These are phyloP conservation scores for Sonneratia caseolaris DNA, from an alignment of 345 rosid species.

Conservation along the genomic window DNA sequence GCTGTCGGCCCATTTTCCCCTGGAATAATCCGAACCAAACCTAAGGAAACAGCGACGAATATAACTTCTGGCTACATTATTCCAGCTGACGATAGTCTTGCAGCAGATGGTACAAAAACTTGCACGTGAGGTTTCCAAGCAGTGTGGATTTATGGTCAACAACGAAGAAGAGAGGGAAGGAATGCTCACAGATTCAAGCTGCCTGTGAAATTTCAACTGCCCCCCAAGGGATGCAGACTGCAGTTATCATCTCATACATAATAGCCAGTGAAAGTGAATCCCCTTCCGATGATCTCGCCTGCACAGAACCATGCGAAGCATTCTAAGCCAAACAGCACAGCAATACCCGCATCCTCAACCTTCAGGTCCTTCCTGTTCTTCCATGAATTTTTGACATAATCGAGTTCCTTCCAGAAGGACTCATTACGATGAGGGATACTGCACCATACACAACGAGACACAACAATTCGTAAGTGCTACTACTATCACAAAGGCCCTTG, in stretches of 20 bases:
- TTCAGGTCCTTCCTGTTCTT: conserved; percentile 49
- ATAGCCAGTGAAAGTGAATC: conserved; percentile 68
- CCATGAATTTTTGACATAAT: conserved; percentile 40
- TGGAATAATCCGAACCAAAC: too few relatives aligned
- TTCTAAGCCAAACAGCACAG: conserved; percentile 60
- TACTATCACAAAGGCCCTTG: not conserved
- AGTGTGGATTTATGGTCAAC: not conserved
- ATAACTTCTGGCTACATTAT: not conserved
- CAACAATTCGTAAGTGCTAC: not conserved
- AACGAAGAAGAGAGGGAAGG: not conserved
- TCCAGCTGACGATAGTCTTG: not conserved
- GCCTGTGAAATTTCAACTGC: not conserved
- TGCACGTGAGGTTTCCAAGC: not conserved
- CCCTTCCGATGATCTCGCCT: conserved; percentile 65
- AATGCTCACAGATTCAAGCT: not conserved
- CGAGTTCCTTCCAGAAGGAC: conserved; percentile 57
- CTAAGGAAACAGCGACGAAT: too few relatives aligned
- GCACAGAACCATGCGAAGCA: conserved; percentile 68
- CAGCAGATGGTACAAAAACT: not conserved
- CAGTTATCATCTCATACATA: conserved; percentile 22
- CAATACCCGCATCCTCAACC: conserved; percentile 56
- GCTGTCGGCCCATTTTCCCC: too few relatives aligned
- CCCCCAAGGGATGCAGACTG: not conserved
- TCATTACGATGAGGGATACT: conserved; percentile 50
- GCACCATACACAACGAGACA: not conserved